Evolutionary conservation across 2,329 filamentous ascomycete genomes (phyloP).

Genomic region (Claviceps digitariae): DNA sequence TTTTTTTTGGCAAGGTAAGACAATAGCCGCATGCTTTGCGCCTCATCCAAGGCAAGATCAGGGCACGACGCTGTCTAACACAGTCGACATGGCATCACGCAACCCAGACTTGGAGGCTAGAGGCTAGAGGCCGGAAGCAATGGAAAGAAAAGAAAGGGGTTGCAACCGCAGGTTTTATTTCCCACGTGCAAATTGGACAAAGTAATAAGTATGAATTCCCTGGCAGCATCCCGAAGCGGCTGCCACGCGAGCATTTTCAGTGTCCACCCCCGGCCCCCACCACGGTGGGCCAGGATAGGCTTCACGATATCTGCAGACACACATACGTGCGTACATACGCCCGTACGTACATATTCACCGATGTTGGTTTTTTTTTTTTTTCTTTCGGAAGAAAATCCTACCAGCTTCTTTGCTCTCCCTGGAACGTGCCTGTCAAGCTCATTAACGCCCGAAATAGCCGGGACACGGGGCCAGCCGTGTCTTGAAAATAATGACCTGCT

Average conservation of each 20-base stretch:
- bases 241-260: too few relatives aligned
- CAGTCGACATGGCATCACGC: background rate
- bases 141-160: background rate
- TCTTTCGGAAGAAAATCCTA: background rate
- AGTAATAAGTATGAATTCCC: too few relatives aligned
- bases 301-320: too few relatives aligned
- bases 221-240: too few relatives aligned
- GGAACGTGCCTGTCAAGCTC: background rate
- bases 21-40: background rate
- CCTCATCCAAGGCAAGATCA: too few relatives aligned
- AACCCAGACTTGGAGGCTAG: background rate
- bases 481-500: slow-evolving; percentile 1
- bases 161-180: background rate
- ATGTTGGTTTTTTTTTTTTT: background rate
- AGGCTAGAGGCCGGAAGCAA: background rate
- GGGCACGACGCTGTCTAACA: background rate
- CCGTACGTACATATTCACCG: too few relatives aligned
- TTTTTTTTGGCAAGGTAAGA: too few relatives aligned
- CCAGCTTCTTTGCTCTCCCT: background rate
- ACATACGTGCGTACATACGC: too few relatives aligned
- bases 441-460: slow-evolving; percentile 8
- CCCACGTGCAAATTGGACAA: background rate
- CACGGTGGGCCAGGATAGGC: too few relatives aligned
- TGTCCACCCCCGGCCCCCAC: too few relatives aligned
- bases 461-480: slow-evolving; percentile 7